These are phyloP conservation scores for Conringia planisiliqua DNA, from an alignment of 345 rosid species.

Conservation along the genomic window DNA sequence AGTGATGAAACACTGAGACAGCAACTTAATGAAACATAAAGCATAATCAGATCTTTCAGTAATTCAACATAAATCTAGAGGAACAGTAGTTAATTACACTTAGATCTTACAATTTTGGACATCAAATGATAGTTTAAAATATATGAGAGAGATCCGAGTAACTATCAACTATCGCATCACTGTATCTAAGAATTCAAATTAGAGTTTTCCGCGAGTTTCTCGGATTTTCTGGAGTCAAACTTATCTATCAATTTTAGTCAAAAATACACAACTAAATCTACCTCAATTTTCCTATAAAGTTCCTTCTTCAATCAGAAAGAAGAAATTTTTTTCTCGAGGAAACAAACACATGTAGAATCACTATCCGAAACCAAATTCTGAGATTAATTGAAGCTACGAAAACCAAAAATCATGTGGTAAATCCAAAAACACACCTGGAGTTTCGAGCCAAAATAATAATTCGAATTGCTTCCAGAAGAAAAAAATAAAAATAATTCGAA, in stretches of 20 bases:
- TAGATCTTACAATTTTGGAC: constrained; percentile 12
- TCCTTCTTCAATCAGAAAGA: background rate
- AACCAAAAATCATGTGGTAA: background rate
- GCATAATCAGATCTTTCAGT: background rate
- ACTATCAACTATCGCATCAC: background rate
- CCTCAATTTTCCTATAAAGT: background rate
- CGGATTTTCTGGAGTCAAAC: background rate
- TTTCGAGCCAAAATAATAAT: background rate
- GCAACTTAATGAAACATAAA: background rate
- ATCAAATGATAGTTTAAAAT: background rate
- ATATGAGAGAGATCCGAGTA: constrained; percentile 8
- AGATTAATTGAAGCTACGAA: background rate
- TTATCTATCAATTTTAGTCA: background rate
- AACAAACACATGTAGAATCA: background rate
- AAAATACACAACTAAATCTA: background rate
- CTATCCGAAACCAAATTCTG: background rate
- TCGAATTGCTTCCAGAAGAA: background rate
- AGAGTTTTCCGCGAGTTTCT: background rate
- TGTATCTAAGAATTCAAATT: background rate
- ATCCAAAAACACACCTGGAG: constrained; percentile 2
- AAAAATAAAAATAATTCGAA: background rate
- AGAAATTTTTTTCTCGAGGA: background rate
- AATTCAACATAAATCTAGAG: background rate
- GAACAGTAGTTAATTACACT: background rate
- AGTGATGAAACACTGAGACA: background rate